Conservation (phyloP, 139 green algal species). For the Chlamydomonas eustigma region DNA sequence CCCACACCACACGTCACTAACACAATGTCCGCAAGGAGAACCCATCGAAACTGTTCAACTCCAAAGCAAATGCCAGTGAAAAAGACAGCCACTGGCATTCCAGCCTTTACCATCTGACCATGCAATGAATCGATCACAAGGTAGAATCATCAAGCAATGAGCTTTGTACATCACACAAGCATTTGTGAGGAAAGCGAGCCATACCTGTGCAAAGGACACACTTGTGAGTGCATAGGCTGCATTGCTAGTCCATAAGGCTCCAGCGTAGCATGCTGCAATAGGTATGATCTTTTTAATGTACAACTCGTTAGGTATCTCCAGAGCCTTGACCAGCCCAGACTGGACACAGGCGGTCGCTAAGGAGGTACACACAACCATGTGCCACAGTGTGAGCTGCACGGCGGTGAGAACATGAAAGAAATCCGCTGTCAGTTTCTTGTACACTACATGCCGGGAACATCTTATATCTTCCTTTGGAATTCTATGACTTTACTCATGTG, state of each 20-base stretch:
- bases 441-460: background rate
- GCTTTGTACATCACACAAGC: no score
- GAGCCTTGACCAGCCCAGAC: background rate
- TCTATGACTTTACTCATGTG: no score
- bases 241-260: slow-evolving; percentile 7
- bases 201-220: slow-evolving; percentile 11
- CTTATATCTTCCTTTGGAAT: no score
- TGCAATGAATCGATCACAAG: background rate
- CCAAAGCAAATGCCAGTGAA: slow-evolving; percentile 40
- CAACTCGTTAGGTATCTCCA: slow-evolving; percentile 4
- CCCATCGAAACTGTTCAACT: slow-evolving; percentile 50
- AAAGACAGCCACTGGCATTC: slow-evolving; percentile 61
- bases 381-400: slow-evolving; percentile 15
- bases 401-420: background rate
- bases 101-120: slow-evolving; percentile 81
- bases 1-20: slow-evolving; percentile 68
- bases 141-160: no score
- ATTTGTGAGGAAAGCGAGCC: no score
- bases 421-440: no score
- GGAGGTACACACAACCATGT: slow-evolving; percentile 8
- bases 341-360: background rate
- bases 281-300: slow-evolving; percentile 6
- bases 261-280: slow-evolving; percentile 13
- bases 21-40: slow-evolving; percentile 53
- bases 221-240: background rate